Percentiles rank a stretch among this genome's conserved stretches.
Evolutionary conservation across 495 filamentous ascomycete species (phyloP).

Genomic region (Aspergillus cavernicola): DNA sequence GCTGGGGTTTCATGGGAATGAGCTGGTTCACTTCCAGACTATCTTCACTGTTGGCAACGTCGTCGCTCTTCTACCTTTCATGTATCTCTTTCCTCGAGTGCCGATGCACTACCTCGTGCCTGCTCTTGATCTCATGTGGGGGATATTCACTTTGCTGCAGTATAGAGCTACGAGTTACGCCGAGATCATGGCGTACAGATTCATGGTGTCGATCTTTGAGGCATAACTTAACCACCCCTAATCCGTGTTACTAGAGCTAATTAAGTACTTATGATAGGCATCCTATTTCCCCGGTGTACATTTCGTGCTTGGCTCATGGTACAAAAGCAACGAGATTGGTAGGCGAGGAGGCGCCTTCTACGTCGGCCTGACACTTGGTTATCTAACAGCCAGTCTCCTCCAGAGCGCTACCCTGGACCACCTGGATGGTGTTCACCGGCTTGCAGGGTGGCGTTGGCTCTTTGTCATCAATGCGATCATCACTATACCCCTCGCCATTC

Average conservation of each 20-base stretch:
- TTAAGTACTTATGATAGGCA: background rate
- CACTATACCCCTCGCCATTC: conserved; percentile 41
- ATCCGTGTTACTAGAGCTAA: too few species aligned
- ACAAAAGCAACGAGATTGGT: conserved; percentile 48
- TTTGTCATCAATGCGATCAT: conserved; percentile 39
- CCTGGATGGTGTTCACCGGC: conserved; percentile 40
- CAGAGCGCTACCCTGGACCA: conserved; percentile 47
- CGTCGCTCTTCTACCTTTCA: background rate
- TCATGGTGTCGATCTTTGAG: conserved; percentile 1
- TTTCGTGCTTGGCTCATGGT: conserved; percentile 35
- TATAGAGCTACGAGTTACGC: background rate
- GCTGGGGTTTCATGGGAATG: background rate
- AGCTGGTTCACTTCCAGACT: conserved; percentile 1
- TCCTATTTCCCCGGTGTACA: conserved; percentile 35
- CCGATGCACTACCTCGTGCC: conserved; percentile 2
- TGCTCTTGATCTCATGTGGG: background rate
- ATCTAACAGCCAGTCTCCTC: conserved; percentile 53
- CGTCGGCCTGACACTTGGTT: conserved; percentile 40
- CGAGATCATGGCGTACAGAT: background rate
- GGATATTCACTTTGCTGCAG: background rate
- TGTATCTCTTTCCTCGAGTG: background rate
- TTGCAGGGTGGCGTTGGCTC: conserved; percentile 37
- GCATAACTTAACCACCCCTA: background rate
- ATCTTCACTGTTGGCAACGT: conserved; percentile 2
- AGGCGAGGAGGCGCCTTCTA: conserved; percentile 54